phyloP scores from a whole-genome alignment of 2,329 filamentous ascomycete genomes.

The Trichoderma semiorbis region DNA sequence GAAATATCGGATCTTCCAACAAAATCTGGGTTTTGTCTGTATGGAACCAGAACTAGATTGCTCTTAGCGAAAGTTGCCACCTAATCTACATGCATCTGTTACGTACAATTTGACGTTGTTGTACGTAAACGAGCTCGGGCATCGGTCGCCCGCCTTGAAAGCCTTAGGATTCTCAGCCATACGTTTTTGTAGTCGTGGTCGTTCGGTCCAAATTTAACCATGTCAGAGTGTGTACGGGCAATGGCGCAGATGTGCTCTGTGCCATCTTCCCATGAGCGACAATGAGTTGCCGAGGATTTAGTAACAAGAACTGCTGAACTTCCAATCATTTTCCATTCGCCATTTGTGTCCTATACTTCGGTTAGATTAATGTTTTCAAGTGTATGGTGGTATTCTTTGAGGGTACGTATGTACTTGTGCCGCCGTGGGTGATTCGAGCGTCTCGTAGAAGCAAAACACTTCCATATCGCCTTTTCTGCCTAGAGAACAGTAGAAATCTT shows the following conservation, averaged over 20 bases:
- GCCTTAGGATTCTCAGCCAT: neutral
- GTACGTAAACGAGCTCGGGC: neutral
- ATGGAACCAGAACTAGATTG: slow-evolving; percentile 19
- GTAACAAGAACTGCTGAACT: neutral
- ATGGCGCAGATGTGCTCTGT: neutral
- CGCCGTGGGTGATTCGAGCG: neutral
- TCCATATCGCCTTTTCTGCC: neutral
- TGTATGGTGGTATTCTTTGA: slow-evolving; percentile 20
- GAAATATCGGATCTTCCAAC: slow-evolving; percentile 3
- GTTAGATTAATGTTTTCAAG: neutral
- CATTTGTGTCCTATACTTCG: neutral
- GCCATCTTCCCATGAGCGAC: neutral
- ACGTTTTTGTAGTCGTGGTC: neutral
- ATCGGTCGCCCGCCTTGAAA: slow-evolving; percentile 6
- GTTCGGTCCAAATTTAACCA: neutral
- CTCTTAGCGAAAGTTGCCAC: neutral
- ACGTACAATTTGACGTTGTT: neutral
- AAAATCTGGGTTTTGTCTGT: slow-evolving; percentile 16
- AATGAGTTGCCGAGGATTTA: neutral
- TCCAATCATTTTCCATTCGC: neutral
- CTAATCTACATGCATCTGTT: neutral
- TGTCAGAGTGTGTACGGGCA: neutral
- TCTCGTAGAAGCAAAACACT: neutral
- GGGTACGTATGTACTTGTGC: too few species aligned
- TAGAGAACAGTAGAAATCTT: neutral